phyloP scores from a whole-genome alignment of 2,329 filamentous ascomycete species.

The Plectosphaerella sp. region DNA sequence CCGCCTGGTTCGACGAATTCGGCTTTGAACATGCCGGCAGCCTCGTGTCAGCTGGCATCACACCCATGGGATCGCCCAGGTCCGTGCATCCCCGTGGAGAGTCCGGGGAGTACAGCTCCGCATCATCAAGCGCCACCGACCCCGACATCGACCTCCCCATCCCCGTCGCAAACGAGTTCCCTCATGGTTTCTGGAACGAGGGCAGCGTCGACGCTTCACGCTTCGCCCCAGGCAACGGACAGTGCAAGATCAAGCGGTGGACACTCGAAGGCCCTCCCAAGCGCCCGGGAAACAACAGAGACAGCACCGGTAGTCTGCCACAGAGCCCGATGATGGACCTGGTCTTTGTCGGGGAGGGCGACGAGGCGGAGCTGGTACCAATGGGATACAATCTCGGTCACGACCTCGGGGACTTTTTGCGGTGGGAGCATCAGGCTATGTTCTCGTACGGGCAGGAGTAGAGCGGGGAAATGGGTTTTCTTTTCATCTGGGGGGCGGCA shows the following conservation, averaged over 20 bases:
- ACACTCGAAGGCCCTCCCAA: conserved; percentile 27
- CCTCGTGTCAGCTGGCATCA: conserved; percentile 21
- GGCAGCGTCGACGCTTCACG: conserved; percentile 23
- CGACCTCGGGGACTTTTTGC: conserved; percentile 54
- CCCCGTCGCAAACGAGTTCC: conserved; percentile 27
- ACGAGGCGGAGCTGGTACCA: conserved; percentile 35
- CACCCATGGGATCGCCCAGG: not conserved
- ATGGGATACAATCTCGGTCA: conserved; percentile 60
- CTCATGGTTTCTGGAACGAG: conserved; percentile 27
- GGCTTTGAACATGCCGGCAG: conserved; percentile 39
- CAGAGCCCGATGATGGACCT: conserved; percentile 47
- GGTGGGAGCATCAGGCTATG: conserved; percentile 51
- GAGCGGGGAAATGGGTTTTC: not conserved
- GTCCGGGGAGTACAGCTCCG: not conserved
- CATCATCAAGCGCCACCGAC: conserved; percentile 13
- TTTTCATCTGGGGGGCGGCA: not conserved
- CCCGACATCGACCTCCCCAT: conserved; percentile 31
- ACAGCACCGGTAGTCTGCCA: conserved; percentile 29
- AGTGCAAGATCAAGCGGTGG: conserved; percentile 27
- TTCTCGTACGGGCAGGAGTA: conserved; percentile 21
- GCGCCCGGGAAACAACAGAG: conserved; percentile 16
- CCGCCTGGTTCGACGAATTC: conserved; percentile 47
- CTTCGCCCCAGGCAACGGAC: conserved; percentile 22
- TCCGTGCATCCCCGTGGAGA: not conserved
- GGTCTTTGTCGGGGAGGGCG: conserved; percentile 31